Base-by-base conservation (phyloP, 495 filamentous ascomycete species). In the Penicillium riverlandense region DNA sequence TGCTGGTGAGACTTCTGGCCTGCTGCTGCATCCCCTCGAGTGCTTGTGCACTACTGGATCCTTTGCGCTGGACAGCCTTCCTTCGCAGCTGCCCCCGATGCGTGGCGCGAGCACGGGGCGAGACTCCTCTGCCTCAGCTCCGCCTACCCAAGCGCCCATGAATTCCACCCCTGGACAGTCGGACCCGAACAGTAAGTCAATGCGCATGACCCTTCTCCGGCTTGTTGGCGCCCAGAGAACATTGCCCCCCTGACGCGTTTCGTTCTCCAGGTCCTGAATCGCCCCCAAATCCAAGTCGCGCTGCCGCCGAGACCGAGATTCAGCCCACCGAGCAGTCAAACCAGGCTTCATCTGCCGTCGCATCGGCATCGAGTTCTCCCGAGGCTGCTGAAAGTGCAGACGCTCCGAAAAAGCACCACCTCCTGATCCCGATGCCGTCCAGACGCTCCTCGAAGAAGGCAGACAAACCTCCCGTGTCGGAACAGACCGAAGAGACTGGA, bases 401-500 rank as follows among this genome's bases (percentile, higher is more conserved):
- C 27, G 35, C 52, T 11, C 50, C 75, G 7, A 81, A 79, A 63
- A 84, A 80, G 59, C 70, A 72, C 15, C 72, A 77, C 41, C 72
- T 78, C 28, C 69, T 82, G 14, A 56, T 79, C 12, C 73, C 75
- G 52, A 75, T 84, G 45, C 77, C 82, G 15, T 86, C 83, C 41
- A 75, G 84, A 62, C 77, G 81, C 12, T 85, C 85, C 4, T 83
- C 84, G 32, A 82, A 82, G 45, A 50, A 22, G 22, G 22, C 55
- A 38, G 80, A 80, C 49, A 70, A 77, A 51, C 77, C 84, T 52
- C 69, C 77, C 31, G 80, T 76, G 1, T 64, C 76, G 33, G 82
- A 78, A 38, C 71, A 82, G 50, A 83, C 77, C 49, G 84, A 85
- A 38, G 79, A 78, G 38, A 79, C 78, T 32, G 75, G 74, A 30